Conservation (phyloP, 2,329 filamentous ascomycete species). For the Ilyonectria destructans region DNA sequence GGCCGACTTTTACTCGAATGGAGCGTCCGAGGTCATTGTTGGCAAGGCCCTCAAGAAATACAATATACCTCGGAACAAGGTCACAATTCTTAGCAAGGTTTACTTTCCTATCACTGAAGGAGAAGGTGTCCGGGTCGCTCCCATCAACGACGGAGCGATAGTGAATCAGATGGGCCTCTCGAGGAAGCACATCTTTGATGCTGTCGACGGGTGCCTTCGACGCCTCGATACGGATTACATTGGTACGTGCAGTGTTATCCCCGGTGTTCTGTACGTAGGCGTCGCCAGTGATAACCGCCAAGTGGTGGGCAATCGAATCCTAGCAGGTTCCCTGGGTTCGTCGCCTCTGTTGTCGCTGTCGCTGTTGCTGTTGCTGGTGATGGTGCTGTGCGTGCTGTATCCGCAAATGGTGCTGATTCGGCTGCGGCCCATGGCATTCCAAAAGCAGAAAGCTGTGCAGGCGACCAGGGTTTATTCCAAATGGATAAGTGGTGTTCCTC, state of each 20-base stretch:
- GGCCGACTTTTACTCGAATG: constrained; percentile 72
- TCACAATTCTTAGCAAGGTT: constrained; percentile 68
- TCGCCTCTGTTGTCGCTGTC: constrained; percentile 21
- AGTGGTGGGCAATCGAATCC: constrained; percentile 46
- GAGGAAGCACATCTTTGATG: constrained; percentile 76
- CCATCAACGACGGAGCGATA: constrained; percentile 51
- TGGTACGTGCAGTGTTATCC: constrained; percentile 55
- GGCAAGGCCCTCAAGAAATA: constrained; percentile 74
- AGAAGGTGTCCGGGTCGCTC: constrained; percentile 52
- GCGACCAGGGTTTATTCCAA: constrained; percentile 37
- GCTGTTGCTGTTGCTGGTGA: not conserved
- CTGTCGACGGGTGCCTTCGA: constrained; percentile 72
- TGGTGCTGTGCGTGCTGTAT: constrained; percentile 19
- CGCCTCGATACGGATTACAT: constrained; percentile 70
- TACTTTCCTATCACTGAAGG: constrained; percentile 61
- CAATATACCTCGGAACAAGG: constrained; percentile 69
- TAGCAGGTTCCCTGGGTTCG: constrained; percentile 35
- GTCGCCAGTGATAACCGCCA: constrained; percentile 16
- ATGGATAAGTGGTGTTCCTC: constrained; percentile 24
- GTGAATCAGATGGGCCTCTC: constrained; percentile 67
- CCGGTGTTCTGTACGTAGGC: not conserved
- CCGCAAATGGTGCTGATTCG: constrained; percentile 34
- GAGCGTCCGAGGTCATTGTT: constrained; percentile 69
- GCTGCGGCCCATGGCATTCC: constrained; percentile 47
- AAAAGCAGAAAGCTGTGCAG: constrained; percentile 46